Evolutionary conservation across 352 stramenopile species (phyloP), one percentile per base, ranked within the genome.

Genomic region (Phytophthora multivora): DNA sequence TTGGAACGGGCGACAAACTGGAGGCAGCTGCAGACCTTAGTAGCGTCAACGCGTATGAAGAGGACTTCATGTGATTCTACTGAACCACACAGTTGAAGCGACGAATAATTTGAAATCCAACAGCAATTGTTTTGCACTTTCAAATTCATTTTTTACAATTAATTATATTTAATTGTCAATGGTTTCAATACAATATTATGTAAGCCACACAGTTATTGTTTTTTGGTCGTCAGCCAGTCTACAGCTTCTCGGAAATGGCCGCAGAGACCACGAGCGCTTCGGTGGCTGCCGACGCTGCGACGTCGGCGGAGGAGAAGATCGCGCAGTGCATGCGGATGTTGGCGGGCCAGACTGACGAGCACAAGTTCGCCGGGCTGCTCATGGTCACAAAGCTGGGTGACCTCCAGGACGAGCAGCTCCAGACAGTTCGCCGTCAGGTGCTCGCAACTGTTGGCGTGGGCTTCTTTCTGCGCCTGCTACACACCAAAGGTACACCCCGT

Each of bases 311-410:
- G 16, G 64, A 77, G 51, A 75, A 72, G 43, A 56, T 81, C 21
- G 62, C 62, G 51, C 76, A 91, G 30, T 96, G 87, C 43, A 67
- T 96, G 67, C 71, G 63, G 16, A 87, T 93, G 67, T 71, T 96
- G 33, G 63, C 70, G 41, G 87, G 87, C 0, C 73, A 75, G 21
- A 87, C 79, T 6, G 85, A 96, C 45, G 87, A 96, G 69, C 84
- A 96, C 79, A 94, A 94, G 63, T 93, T 96, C 51, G 87, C 87
- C 1, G 87, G 87, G 1, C 60, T 96, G 71, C 75, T 94, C 33
- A 96, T 96, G 87, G 63, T 93, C 75, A 90, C 87, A 19, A 96
- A 94, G 63, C 80, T 94, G 36, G 59, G 59, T 18, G 60, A 80
- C 7, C 55, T 93, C 18, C 59, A 77, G 16, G 48, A 48, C 38